Base-by-base conservation (phyloP, 176 grass and related monocot species). In the Oryza meridionalis region DNA sequence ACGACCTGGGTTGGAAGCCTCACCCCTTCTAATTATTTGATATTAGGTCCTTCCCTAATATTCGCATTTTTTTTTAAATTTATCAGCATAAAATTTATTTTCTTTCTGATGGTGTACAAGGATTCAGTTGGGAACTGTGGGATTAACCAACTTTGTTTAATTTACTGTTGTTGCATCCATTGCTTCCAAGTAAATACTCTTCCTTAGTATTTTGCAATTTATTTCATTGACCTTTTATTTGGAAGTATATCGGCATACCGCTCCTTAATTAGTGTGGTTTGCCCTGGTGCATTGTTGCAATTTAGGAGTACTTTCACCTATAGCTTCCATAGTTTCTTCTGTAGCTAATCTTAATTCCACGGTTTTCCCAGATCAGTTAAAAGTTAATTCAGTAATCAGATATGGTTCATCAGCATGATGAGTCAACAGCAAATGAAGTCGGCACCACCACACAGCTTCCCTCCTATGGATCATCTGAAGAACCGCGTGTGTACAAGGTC, bases 401-500 rank as follows among this genome's bases (percentile, higher is more conserved):
- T 55, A 93, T 93, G 92, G 82, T 47, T 67, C 82, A 86, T 44
- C 76, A 87, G 71, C 59, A 76, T 25, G 88, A 83, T 62, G 88
- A 85, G 72, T 75, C 29, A 0, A 46, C 69, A 24, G 25, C 14
- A 69, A 71, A 83, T 55, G 82, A 90, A 77, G 40, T 68, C 22
- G 33, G 33, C 53, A 80, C 65, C 75, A 76, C 69, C 19, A 40
- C 63, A 43, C 75, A 35, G 11, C 62, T 71, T 70, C 35, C 79
- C 27, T 81, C 76, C 8, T 43, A 38, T 31, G 47, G 79, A 13
- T 76, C 73, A 38, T 80, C 70, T 16, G 51, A 84, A 73, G 63
- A 47, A 32, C 72, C 84, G 16, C 21, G 50, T 7, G 70, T 86
- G 68, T 90, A 98, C 81, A 95, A 98, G 75, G 96, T 98, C 10